These are phyloP conservation scores for Phytophthora aleatoria DNA, from an alignment of 352 stramenopile species.

Conservation along the genomic window DNA sequence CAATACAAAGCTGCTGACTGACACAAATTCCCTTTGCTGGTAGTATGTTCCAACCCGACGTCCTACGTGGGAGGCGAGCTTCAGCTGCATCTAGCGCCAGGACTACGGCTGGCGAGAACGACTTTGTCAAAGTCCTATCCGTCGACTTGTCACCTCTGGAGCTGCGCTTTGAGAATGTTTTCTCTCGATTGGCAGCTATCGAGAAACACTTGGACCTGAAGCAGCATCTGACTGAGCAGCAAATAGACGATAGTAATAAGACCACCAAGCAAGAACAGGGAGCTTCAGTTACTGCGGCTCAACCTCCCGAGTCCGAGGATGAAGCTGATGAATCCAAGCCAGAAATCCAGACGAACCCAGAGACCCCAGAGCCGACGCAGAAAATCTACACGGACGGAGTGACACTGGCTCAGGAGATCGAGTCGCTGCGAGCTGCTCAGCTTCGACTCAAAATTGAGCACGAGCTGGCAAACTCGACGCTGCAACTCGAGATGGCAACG, in stretches of 20 bases:
- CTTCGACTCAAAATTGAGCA: slow-evolving; percentile 67
- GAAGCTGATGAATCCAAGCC: neutral
- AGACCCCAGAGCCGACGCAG: slow-evolving; percentile 4
- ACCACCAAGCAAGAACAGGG: neutral
- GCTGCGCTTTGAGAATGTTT: slow-evolving; percentile 53
- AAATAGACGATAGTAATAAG: neutral
- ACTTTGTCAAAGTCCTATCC: slow-evolving; percentile 51
- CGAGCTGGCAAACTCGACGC: slow-evolving; percentile 46
- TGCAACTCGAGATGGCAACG: slow-evolving; percentile 47
- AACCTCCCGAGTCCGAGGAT: neutral
- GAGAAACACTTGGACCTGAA: slow-evolving; percentile 35
- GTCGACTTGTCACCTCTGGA: slow-evolving; percentile 58
- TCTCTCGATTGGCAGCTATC: slow-evolving; percentile 48
- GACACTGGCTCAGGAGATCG: slow-evolving; percentile 49
- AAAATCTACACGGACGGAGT: slow-evolving; percentile 28
- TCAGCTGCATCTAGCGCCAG: neutral
- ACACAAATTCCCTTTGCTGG: too few species aligned
- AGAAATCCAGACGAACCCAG: neutral
- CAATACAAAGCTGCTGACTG: too few species aligned
- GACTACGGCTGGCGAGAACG: slow-evolving; percentile 31
- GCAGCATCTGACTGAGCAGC: neutral
- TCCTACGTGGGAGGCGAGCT: slow-evolving; percentile 6
- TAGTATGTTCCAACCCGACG: slow-evolving; percentile 14
- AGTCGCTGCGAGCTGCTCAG: slow-evolving; percentile 56
- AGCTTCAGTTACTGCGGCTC: neutral